Evolutionary conservation across 108 stramenopile species (phyloP).

Genomic region (Cyclotella distinguenda): DNA sequence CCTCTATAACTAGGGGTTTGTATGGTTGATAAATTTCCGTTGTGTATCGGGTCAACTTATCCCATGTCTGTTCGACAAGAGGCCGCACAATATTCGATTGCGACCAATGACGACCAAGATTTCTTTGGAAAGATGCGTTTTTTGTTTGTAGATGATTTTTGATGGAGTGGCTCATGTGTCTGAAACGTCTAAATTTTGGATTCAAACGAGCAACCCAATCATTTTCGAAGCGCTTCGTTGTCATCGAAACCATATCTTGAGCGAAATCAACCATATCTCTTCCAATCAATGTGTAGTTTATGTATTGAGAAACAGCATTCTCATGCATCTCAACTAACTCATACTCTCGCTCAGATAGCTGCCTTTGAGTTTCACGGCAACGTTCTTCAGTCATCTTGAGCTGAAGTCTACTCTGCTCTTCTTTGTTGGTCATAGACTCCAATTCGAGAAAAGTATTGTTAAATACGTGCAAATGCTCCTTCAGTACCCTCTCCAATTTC

Average conservation of each 20-base stretch:
- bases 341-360: constrained; percentile 1
- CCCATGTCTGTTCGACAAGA: constrained; percentile 4
- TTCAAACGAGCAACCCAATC: background rate
- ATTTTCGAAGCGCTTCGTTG: background rate
- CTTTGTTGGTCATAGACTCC: background rate
- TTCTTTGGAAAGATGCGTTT: background rate
- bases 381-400: constrained; percentile 10
- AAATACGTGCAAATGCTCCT: background rate
- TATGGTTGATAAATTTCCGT: background rate
- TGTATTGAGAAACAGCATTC: constrained; percentile 8
- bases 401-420: constrained; percentile 1
- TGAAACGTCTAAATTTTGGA: background rate
- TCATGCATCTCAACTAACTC: constrained; percentile 3
- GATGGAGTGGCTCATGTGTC: background rate
- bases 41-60: background rate
- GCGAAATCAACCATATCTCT: background rate
- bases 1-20: constrained; percentile 3
- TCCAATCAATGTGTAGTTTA: constrained; percentile 17
- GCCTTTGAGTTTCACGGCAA: constrained; percentile 1
- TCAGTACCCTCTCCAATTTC: constrained; percentile 8
- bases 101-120: background rate
- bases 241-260: background rate
- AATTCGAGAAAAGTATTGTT: constrained; percentile 7
- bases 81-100: constrained; percentile 6
- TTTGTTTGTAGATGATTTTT: constrained; percentile 1